Evolutionary conservation across 1,139 yeast species (phyloP), one percentile per base, ranked within the genome.

Genomic region (Arxiozyma slooffiae): DNA sequence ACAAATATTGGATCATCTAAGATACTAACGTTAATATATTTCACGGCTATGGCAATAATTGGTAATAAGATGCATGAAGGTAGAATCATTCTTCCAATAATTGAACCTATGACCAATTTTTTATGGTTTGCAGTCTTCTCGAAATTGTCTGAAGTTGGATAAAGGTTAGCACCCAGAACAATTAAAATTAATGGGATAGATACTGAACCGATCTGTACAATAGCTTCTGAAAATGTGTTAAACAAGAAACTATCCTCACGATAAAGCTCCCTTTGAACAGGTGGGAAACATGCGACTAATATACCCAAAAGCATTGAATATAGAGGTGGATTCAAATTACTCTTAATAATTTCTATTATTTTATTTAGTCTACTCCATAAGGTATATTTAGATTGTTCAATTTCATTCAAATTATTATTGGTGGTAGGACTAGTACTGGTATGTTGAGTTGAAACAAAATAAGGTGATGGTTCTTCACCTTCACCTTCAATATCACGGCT

Each of bases 281-380:
- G 71, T 3, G 95, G 88, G 18, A 87, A 74, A 0, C 94, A 79
- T 1, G 97, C 98, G 50, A 92, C 90, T 24, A 86, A 55, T 20
- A 92, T 81, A 9, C 97, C 82, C 1, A 83, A 68, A 24, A 87
- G 67, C 97, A 92, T 92, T 14, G 97, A 83, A 75, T 89, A 92
- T 55, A 92, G 73, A 9, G 98, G 98, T 11, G 97, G 97, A 67
- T 92, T 92, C 95, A 92, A 88, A 60, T 81, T 81, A 18, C 59
- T 47, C 21, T 53, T 53, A 23, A 66, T 45, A 20, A 38, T 14
- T 6, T 23, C 39, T 14, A 38, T 36, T 49, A 43, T n/a, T 24
- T 7, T 22, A 36, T 17, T 17, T 21, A 16, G 24, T 18, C n/a
- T 18, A 26, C 26, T 34, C 40, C 41, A 38, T 20, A 38, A 21